These are phyloP conservation scores for Aureobasidium pullulans DNA, from an alignment of 2,329 filamentous ascomycete genomes.

Conservation along the genomic window DNA sequence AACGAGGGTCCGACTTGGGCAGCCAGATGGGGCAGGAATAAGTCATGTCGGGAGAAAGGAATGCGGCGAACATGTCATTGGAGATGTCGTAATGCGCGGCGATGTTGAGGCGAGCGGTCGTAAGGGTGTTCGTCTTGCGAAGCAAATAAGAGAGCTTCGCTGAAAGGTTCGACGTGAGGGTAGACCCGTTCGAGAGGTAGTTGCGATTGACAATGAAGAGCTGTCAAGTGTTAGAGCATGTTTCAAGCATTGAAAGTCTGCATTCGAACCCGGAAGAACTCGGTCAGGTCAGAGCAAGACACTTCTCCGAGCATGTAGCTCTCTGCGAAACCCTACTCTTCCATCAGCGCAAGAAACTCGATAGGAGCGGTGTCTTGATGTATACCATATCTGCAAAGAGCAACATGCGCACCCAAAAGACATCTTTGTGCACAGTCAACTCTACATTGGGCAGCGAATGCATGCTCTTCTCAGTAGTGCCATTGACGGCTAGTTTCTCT, in stretches of 20 bases:
- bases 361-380: conserved; percentile 11
- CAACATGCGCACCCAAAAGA: conserved; percentile 63
- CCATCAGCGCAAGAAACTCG: background rate
- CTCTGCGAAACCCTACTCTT: conserved; percentile 53
- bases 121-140: conserved; percentile 39
- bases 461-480: conserved; percentile 29
- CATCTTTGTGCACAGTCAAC: conserved; percentile 55
- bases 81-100: conserved; percentile 69
- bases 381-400: conserved; percentile 62
- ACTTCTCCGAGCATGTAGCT: conserved; percentile 68
- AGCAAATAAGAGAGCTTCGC: conserved; percentile 50
- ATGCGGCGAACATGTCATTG: conserved; percentile 69
- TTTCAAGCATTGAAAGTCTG: background rate
- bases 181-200: conserved; percentile 57
- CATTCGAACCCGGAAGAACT: conserved; percentile 49
- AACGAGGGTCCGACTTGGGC: conserved; percentile 33
- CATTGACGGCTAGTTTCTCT: conserved; percentile 23
- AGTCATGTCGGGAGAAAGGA: conserved; percentile 68
- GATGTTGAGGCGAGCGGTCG: conserved; percentile 56
- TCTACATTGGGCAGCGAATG: conserved; percentile 42
- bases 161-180: conserved; percentile 52
- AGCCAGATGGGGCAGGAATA: conserved; percentile 66
- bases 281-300: conserved; percentile 57
- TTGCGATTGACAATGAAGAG: conserved; percentile 65
- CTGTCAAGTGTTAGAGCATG: conserved; percentile 29